These are phyloP conservation scores for Didymella sp. DNA, from an alignment of 2,329 filamentous ascomycete genomes.

Conservation along the genomic window DNA sequence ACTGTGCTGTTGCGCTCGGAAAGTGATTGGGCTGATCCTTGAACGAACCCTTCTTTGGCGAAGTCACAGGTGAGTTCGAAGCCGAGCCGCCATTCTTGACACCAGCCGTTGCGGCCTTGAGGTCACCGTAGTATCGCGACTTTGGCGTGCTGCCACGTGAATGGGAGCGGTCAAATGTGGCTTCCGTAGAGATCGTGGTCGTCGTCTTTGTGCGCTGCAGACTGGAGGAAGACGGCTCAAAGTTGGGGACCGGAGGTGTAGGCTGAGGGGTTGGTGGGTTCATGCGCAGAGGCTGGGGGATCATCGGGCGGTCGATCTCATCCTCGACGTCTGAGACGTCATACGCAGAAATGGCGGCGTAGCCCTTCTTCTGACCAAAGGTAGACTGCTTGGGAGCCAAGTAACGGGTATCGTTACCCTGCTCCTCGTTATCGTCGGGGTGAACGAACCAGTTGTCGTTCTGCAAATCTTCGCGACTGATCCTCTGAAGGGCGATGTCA, in stretches of 20 bases:
- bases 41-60: slow-evolving; percentile 32
- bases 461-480: slow-evolving; percentile 46
- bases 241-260: slow-evolving; percentile 38
- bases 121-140: slow-evolving; percentile 56
- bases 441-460: slow-evolving; percentile 59
- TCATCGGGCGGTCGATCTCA: slow-evolving; percentile 36
- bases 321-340: slow-evolving; percentile 40
- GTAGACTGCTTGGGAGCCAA: slow-evolving; percentile 29
- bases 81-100: slow-evolving; percentile 42
- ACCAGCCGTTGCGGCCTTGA: slow-evolving; percentile 52
- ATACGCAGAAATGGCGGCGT: slow-evolving; percentile 37
- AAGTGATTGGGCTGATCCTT: slow-evolving; percentile 30
- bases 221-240: slow-evolving; percentile 23
- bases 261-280: slow-evolving; percentile 53
- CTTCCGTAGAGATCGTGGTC: slow-evolving; percentile 38
- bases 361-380: slow-evolving; percentile 38
- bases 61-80: slow-evolving; percentile 31
- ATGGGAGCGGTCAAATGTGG: slow-evolving; percentile 40
- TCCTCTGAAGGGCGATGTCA: slow-evolving; percentile 40
- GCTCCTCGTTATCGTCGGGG: slow-evolving; percentile 29
- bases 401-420: slow-evolving; percentile 22
- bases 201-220: slow-evolving; percentile 37
- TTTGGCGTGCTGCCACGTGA: slow-evolving; percentile 48
- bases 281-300: slow-evolving; percentile 55
- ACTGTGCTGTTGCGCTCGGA: slow-evolving; percentile 41